Percentiles rank a stretch among this genome's conserved stretches.
These are phyloP conservation scores for Puccinia novopanici DNA, from an alignment of 1,284 basidiomycete species.

Conservation along the genomic window DNA sequence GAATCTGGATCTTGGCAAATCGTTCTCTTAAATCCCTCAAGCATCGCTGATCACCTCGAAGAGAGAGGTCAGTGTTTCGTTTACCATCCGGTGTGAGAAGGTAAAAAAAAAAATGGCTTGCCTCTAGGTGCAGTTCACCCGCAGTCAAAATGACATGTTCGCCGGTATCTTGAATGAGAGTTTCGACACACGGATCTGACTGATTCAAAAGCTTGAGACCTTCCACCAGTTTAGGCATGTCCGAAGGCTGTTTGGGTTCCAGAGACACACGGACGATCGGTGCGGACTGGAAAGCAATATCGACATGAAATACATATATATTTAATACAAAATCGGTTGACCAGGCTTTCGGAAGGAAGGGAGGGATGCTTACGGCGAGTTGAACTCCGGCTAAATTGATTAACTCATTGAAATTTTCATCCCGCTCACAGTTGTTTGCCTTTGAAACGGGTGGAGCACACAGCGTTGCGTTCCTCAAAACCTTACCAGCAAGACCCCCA, in stretches of 20 bases:
- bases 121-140: constrained; percentile 94
- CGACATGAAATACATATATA: neutral
- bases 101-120: constrained; percentile 59
- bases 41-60: constrained; percentile 70
- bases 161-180: constrained; percentile 92
- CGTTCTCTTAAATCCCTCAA: constrained; percentile 90
- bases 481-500: constrained; percentile 82
- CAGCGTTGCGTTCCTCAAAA: constrained; percentile 86
- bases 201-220: constrained; percentile 89
- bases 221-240: constrained; percentile 85
- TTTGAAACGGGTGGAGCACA: constrained; percentile 67
- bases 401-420: constrained; percentile 58
- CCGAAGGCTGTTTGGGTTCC: constrained; percentile 62
- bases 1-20: constrained; percentile 89
- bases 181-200: constrained; percentile 95
- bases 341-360: neutral
- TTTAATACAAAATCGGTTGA: neutral
- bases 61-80: neutral
- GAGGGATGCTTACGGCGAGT: constrained; percentile 66
- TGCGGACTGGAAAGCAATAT: constrained; percentile 52
- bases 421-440: constrained; percentile 36
- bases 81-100: constrained; percentile 32
- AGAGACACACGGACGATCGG: constrained; percentile 56
- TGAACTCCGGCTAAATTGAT: constrained; percentile 81
- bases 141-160: constrained; percentile 97